These are phyloP conservation scores for Penicillium sp. DNA, from an alignment of 2,329 filamentous ascomycete genomes.

Conservation along the genomic window DNA sequence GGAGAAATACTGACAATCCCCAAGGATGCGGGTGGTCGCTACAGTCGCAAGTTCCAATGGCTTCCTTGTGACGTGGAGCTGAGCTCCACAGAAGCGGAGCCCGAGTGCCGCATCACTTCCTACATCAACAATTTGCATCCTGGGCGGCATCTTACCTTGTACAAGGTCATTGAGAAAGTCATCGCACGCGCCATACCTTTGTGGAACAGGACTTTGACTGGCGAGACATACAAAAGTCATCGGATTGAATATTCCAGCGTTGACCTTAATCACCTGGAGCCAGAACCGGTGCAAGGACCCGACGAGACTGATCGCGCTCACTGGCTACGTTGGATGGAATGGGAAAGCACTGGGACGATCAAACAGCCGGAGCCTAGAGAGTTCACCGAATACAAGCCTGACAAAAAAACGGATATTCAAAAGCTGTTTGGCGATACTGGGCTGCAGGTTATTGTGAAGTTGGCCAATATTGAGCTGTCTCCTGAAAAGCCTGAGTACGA, in stretches of 20 bases:
- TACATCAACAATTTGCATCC: constrained; percentile 14
- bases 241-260: background rate
- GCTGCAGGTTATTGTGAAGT: constrained; percentile 56
- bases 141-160: background rate
- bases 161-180: constrained; percentile 10
- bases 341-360: background rate
- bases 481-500: constrained; percentile 58
- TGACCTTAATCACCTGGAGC: background rate
- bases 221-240: background rate
- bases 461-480: constrained; percentile 61
- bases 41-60: constrained; percentile 6
- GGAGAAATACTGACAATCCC: constrained; percentile 1
- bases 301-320: background rate
- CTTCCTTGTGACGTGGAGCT: constrained; percentile 12
- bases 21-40: too few species aligned
- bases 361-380: constrained; percentile 14
- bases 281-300: background rate
- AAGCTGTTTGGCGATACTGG: constrained; percentile 37
- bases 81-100: background rate
- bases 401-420: constrained; percentile 16
- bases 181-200: constrained; percentile 11
- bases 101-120: constrained; percentile 4
- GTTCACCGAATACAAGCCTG: background rate
- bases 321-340: background rate
- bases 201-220: constrained; percentile 2